Conservation (phyloP, 305 asterid genomes). For the Plantago coronopus region DNA sequence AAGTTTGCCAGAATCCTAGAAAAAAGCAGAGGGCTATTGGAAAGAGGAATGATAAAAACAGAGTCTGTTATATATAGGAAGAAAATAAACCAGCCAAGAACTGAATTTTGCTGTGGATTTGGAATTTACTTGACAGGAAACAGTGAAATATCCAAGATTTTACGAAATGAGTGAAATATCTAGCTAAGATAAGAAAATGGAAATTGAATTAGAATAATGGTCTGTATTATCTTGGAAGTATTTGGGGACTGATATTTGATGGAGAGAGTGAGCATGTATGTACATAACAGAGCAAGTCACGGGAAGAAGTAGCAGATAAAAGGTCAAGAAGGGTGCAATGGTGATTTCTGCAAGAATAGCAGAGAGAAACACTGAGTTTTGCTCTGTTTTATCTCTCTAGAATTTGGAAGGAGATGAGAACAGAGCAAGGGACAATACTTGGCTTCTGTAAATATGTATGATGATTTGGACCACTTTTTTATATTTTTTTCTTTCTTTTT, state of each 20-base stretch:
- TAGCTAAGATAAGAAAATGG: neutral
- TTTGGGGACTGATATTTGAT: neutral
- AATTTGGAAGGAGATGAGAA: slow-evolving; percentile 31
- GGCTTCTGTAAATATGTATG: slow-evolving; percentile 28
- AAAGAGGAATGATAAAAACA: slow-evolving; percentile 7
- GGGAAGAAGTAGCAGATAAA: slow-evolving; percentile 39
- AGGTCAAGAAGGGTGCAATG: slow-evolving; percentile 35
- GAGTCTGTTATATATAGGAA: slow-evolving; percentile 10
- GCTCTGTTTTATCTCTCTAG: slow-evolving; percentile 24
- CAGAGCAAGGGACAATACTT: slow-evolving; percentile 40
- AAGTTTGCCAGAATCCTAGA: slow-evolving; percentile 9
- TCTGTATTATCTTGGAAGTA: no score
- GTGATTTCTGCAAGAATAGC: slow-evolving; percentile 23
- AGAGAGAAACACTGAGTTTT: slow-evolving; percentile 9
- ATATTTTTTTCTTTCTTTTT: slow-evolving; percentile 11
- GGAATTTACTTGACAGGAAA: slow-evolving; percentile 11
- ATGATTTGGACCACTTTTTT: slow-evolving; percentile 44
- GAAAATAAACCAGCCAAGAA: neutral
- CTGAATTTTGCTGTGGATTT: neutral
- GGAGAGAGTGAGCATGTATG: slow-evolving; percentile 6
- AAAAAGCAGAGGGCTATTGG: slow-evolving; percentile 5
- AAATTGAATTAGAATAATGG: neutral
- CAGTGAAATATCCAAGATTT: slow-evolving; percentile 23
- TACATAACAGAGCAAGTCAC: slow-evolving; percentile 44
- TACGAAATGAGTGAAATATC: neutral